These are phyloP conservation scores for Isoetes taiwanensis DNA, from an alignment of 75 land plant species.

Conservation along the genomic window DNA sequence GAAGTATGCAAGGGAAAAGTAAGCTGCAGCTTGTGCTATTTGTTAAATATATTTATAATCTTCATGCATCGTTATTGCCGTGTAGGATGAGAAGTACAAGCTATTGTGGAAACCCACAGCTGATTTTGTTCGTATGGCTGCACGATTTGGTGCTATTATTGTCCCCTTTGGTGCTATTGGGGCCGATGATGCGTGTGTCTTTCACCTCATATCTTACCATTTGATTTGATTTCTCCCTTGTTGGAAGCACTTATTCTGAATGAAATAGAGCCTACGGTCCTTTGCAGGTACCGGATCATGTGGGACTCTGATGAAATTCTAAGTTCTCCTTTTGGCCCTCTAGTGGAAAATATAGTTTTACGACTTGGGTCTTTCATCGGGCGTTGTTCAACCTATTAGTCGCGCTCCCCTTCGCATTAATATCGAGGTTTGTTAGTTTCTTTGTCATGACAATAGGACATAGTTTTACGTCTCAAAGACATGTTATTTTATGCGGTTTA, in stretches of 20 bases:
- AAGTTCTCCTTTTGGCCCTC: slow-evolving; percentile 25
- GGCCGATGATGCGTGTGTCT: slow-evolving; percentile 35
- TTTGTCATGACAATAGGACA: too few species aligned
- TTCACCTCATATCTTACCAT: not conserved
- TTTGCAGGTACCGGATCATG: slow-evolving; percentile 21
- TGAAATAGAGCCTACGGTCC: too few species aligned
- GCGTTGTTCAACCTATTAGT: too few species aligned
- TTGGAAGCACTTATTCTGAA: too few species aligned
- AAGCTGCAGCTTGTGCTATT: slow-evolving; percentile 7
- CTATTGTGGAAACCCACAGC: slow-evolving; percentile 30
- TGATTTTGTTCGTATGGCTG: slow-evolving; percentile 41
- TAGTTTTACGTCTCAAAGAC: too few species aligned
- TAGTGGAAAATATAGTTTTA: slow-evolving; percentile 10
- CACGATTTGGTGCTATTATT: slow-evolving; percentile 28
- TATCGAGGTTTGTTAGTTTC: too few species aligned
- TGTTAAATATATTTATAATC: too few species aligned
- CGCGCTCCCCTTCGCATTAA: too few species aligned
- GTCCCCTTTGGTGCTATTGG: slow-evolving; percentile 35
- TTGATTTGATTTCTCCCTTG: not conserved
- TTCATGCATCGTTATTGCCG: too few species aligned
- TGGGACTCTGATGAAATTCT: slow-evolving; percentile 21
- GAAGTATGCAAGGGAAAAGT: slow-evolving; percentile 37
- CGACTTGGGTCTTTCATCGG: too few species aligned
- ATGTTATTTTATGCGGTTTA: too few species aligned
- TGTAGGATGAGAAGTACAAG: slow-evolving; percentile 32